Evolutionary conservation across 2,329 filamentous ascomycete genomes (phyloP).

Genomic region (Acarospora socialis): DNA sequence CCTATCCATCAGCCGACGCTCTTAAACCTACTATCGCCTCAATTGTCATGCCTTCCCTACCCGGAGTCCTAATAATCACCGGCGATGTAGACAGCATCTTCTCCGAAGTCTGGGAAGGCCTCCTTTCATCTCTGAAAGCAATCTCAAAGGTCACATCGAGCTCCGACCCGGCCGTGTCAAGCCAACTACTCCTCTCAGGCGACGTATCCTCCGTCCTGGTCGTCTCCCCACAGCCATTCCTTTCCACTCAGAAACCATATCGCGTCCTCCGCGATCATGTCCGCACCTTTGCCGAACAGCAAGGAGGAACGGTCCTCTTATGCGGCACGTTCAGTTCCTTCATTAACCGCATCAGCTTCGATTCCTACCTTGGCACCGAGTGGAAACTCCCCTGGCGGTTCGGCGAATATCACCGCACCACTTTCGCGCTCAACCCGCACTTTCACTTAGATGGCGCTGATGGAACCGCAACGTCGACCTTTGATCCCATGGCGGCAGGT

Average conservation of each 20-base stretch:
- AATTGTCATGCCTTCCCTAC: not conserved
- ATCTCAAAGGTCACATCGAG: not conserved
- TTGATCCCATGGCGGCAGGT: not conserved
- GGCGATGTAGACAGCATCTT: not conserved
- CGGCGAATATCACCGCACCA: constrained; percentile 6
- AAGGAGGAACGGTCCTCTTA: constrained; percentile 6
- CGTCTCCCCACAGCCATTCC: not conserved
- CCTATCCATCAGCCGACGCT: too few relatives aligned
- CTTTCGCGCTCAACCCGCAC: constrained; percentile 4
- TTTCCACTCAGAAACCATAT: not conserved
- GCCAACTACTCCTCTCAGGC: not conserved
- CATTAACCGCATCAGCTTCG: not conserved
- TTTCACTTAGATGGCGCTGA: not conserved
- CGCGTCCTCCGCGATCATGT: not conserved
- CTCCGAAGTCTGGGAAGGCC: not conserved
- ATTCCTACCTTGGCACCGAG: not conserved
- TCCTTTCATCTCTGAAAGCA: not conserved
- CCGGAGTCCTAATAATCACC: not conserved
- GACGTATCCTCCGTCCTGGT: not conserved
- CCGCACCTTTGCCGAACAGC: not conserved
- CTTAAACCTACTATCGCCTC: too few relatives aligned
- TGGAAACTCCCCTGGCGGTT: constrained; percentile 4
- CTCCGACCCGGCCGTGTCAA: not conserved
- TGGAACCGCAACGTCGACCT: not conserved
- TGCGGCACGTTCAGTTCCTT: constrained; percentile 7